A percentile compares a stretch with the other conserved stretches of the same genome.
phyloP scores from a whole-genome alignment of 2,329 filamentous ascomycete species.

The Ophiostoma piceae region DNA sequence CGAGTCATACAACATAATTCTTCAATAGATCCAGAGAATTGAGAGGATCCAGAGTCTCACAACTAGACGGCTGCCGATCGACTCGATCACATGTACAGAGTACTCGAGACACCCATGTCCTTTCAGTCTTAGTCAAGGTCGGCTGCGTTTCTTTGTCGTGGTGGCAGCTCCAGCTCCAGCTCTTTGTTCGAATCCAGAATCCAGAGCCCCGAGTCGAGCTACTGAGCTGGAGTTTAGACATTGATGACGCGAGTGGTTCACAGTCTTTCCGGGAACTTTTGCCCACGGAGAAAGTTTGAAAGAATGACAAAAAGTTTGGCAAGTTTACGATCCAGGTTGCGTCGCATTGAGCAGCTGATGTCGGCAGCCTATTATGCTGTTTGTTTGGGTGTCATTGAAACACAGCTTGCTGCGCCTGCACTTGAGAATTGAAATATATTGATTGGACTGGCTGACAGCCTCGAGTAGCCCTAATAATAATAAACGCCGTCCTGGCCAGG shows the following conservation, averaged over 20 bases:
- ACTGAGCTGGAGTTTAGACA: not conserved
- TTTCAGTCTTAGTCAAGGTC: not conserved
- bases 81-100: not conserved
- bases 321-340: not conserved
- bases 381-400: not conserved
- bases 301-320: not conserved
- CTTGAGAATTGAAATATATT: not conserved
- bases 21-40: not conserved
- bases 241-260: not conserved
- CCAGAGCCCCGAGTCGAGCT: not conserved
- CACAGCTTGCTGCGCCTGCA: too few relatives aligned
- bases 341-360: not conserved
- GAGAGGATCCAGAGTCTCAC: not conserved
- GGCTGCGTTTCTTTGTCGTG: not conserved
- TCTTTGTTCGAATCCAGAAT: conserved; percentile 4
- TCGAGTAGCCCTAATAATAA: not conserved
- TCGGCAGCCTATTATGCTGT: not conserved
- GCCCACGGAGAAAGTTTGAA: not conserved
- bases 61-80: not conserved
- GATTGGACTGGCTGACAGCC: not conserved
- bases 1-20: too few relatives aligned
- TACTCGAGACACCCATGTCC: not conserved
- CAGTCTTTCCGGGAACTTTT: not conserved
- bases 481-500: not conserved
- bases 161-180: not conserved